Conservation (phyloP, 305 asterid genomes). For the Solanum hybrid region DNA sequence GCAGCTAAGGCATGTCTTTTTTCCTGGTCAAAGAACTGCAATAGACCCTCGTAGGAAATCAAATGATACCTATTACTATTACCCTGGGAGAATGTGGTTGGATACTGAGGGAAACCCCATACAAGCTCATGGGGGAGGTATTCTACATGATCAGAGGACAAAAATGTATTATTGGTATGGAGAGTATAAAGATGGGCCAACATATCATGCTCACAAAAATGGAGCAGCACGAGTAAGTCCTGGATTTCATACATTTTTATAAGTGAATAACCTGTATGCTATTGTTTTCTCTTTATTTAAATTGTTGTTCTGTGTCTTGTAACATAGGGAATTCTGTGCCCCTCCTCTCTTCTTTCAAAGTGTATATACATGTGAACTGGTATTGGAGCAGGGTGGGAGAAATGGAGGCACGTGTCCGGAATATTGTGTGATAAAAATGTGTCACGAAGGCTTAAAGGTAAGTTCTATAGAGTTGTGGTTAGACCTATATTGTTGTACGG, state of each 20-base stretch:
- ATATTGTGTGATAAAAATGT: neutral
- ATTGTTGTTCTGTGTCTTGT: neutral
- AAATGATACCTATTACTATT: conserved; percentile 47
- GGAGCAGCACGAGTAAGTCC: conserved; percentile 90
- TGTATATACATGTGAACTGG: neutral
- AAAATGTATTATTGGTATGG: conserved; percentile 90
- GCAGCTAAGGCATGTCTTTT: conserved; percentile 65
- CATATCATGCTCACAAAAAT: conserved; percentile 84
- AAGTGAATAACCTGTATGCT: neutral
- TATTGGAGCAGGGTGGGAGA: neutral
- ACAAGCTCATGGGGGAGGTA: conserved; percentile 98
- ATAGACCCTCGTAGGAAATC: conserved; percentile 43
- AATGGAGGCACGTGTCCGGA: neutral
- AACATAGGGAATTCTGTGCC: neutral
- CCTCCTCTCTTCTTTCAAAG: neutral
- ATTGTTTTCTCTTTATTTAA: neutral
- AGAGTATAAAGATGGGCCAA: conserved; percentile 93
- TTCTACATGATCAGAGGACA: conserved; percentile 59
- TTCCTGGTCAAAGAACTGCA: conserved; percentile 50
- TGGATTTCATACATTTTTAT: neutral
- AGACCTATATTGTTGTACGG: neutral
- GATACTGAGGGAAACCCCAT: conserved; percentile 92
- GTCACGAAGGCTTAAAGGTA: neutral
- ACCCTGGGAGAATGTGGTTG: conserved; percentile 86
- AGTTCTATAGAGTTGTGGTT: neutral